phyloP scores from a whole-genome alignment of 2,329 filamentous ascomycete genomes.

The Fusarium armeniacum region DNA sequence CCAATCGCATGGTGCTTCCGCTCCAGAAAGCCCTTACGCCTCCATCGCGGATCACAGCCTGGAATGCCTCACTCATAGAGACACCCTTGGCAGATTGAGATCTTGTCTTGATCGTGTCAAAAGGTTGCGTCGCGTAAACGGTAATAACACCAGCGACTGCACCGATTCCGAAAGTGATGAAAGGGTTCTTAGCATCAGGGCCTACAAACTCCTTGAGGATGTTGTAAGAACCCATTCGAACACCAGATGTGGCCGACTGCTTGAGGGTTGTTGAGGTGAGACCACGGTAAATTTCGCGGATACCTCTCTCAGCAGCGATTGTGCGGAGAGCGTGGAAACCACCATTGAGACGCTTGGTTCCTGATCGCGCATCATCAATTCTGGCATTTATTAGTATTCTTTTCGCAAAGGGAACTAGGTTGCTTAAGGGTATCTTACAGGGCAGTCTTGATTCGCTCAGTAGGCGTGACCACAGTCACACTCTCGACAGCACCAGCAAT shows the following conservation, averaged over 20 bases:
- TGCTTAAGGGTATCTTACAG: slow-evolving; percentile 57
- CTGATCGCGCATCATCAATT: slow-evolving; percentile 56
- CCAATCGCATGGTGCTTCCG: slow-evolving; percentile 76
- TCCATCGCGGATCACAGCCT: slow-evolving; percentile 67
- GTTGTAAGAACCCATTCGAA: slow-evolving; percentile 65
- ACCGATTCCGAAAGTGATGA: slow-evolving; percentile 72
- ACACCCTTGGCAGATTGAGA: slow-evolving; percentile 71
- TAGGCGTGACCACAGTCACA: slow-evolving; percentile 75
- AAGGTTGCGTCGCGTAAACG: slow-evolving; percentile 71
- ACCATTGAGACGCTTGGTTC: slow-evolving; percentile 48
- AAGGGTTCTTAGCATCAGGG: slow-evolving; percentile 44
- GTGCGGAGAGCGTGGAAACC: slow-evolving; percentile 52
- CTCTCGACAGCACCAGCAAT: slow-evolving; percentile 72
- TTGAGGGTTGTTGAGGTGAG: slow-evolving; percentile 62
- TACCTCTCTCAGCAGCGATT: slow-evolving; percentile 57
- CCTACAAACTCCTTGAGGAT: slow-evolving; percentile 56
- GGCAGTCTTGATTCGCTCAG: slow-evolving; percentile 77
- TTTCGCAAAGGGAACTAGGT: no score
- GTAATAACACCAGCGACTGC: slow-evolving; percentile 72
- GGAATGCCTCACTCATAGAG: slow-evolving; percentile 69
- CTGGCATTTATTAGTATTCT: slow-evolving; percentile 16
- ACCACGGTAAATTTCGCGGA: slow-evolving; percentile 61
- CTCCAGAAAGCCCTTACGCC: slow-evolving; percentile 75
- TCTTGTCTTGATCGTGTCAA: slow-evolving; percentile 74
- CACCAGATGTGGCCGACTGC: slow-evolving; percentile 62